Conservation (phyloP, 2,329 filamentous ascomycete genomes). For the Alternaria viburni region DNA sequence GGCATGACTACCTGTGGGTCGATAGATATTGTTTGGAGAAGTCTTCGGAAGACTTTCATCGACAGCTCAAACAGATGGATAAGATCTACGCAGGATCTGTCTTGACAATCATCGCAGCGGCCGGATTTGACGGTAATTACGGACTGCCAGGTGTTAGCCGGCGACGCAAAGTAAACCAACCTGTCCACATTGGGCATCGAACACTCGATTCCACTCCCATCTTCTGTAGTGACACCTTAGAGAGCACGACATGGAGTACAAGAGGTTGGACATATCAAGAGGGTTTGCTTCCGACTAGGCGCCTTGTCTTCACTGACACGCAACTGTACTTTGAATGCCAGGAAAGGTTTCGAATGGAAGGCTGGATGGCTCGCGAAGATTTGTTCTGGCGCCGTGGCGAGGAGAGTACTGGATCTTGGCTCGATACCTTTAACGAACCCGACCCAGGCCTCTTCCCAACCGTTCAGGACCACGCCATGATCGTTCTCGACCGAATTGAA, state of each 20-base stretch:
- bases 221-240: neutral
- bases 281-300: neutral
- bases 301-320: neutral
- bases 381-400: neutral
- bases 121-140: neutral
- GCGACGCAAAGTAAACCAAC: neutral
- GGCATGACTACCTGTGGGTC: neutral
- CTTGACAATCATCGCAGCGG: neutral
- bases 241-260: neutral
- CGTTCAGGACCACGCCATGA: neutral
- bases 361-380: neutral
- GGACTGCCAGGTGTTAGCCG: neutral
- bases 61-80: neutral
- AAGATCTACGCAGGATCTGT: neutral
- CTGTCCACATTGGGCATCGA: neutral
- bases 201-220: neutral
- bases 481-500: neutral
- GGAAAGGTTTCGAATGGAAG: neutral
- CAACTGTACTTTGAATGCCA: neutral
- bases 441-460: neutral
- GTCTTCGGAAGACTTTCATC: neutral
- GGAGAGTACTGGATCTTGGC: neutral
- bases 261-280: neutral
- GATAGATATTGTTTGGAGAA: neutral
- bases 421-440: neutral